Base-by-base conservation (phyloP, 2,329 filamentous ascomycete genomes). In the Arthrobotrys megalospora region DNA sequence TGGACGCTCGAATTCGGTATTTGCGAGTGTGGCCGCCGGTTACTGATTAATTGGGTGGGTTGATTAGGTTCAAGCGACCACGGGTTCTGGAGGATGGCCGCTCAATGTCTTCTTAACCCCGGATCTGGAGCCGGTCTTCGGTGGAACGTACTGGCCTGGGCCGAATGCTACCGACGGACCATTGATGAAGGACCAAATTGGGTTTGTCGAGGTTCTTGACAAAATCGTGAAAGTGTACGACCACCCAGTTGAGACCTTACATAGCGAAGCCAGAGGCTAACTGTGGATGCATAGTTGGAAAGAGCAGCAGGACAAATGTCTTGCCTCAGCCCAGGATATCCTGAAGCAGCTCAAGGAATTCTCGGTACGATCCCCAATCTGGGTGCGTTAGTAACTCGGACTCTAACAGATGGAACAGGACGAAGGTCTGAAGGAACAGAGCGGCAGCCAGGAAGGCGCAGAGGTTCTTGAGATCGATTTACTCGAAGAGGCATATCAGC, bases 81-180 rank as follows among this genome's bases (percentile, higher is more conserved):
- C 92, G 75, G 94, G 92, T 67, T 82, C 81, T 24, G 81, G 81
- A 8, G 96, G 96, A 45, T 98, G 96, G 94, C 96, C 96, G 0
- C 86, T 98, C 78, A 98, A 97, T 83, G 91, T 97, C n/a, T 98
- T 99, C 83, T 88, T 98, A 34, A 99, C 96, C 0, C 94, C 96
- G 0, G 91, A 97, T 81, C 88, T 98, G 28, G 91, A 97, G 82
- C 96, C 96, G 0, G 92, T 99, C 8, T 98, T 97, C 85, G 96
- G 96, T 43, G 95, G 95, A 24, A 97, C 95, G 7, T 98, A 97
- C 84, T 98, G 94, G 92, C 93, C 94, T 3, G 93, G 92, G 0
- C 93, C 94, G 0, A 91, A 90, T 60, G 89, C 90, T 3, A 85
- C 86, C 21, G 83, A 84, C 24, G 82, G 82, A 5, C 82, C 81